A percentile compares a stretch with the other conserved stretches of the same genome.
Evolutionary conservation across 1,284 basidiomycete genomes (phyloP).

Genomic region (Phenoliferia sp.): DNA sequence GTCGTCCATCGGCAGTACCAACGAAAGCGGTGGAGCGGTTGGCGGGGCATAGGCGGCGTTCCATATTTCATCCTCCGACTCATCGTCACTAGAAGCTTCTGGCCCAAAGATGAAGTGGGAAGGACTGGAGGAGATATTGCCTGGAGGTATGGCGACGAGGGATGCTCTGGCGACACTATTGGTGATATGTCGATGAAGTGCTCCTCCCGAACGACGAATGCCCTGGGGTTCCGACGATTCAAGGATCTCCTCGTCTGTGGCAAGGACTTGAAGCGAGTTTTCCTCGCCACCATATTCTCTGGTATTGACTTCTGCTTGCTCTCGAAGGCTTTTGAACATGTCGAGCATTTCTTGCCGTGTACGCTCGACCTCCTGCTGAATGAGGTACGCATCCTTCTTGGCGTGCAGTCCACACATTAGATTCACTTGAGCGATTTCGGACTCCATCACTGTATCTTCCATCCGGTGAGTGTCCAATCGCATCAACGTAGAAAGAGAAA

Average conservation of each 20-base stretch:
- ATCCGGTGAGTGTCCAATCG: not conserved
- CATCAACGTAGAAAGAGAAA: too few relatives aligned
- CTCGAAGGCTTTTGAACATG: not conserved
- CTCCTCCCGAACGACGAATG: too few relatives aligned
- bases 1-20: not conserved
- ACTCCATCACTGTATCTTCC: not conserved
- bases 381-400: not conserved
- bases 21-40: not conserved
- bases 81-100: not conserved
- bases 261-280: not conserved
- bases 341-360: not conserved
- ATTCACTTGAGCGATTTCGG: not conserved
- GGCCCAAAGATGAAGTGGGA: not conserved
- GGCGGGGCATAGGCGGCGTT: not conserved
- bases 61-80: not conserved
- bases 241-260: not conserved
- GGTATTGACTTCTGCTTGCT: not conserved
- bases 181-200: too few relatives aligned
- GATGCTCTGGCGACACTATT: too few relatives aligned
- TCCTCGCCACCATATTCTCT: not conserved
- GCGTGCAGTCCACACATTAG: not conserved
- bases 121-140: too few relatives aligned
- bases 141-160: not conserved
- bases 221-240: not conserved
- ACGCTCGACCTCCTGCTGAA: not conserved